Conservation (phyloP, 2,329 filamentous ascomycete genomes). For the Ophiosphaerella korrae region DNA sequence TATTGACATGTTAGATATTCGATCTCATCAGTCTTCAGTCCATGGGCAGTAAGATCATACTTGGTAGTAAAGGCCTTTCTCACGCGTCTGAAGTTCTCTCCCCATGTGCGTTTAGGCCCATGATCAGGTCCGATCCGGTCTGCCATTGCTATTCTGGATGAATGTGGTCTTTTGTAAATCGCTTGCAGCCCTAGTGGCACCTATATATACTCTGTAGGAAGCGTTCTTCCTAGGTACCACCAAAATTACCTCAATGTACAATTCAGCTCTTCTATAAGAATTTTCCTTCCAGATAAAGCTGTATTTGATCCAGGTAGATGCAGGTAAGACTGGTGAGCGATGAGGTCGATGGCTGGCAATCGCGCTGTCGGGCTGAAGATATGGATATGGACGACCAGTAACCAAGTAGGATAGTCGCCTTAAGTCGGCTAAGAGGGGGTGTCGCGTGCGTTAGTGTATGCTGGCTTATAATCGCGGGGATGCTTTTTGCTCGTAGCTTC, state of each 20-base stretch:
- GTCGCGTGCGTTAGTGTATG: conserved; percentile 11
- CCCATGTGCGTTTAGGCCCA: conserved; percentile 48
- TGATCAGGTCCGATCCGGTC: conserved; percentile 54
- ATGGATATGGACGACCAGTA: conserved; percentile 14
- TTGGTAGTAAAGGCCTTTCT: conserved; percentile 57
- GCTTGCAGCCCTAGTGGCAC: background rate
- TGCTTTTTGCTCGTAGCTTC: conserved; percentile 21
- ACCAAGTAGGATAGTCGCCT: conserved; percentile 1
- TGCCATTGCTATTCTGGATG: conserved; percentile 20
- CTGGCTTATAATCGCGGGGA: conserved; percentile 7
- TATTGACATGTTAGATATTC: conserved; percentile 33
- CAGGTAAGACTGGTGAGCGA: conserved; percentile 21
- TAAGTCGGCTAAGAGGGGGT: conserved; percentile 3
- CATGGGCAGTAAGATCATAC: conserved; percentile 30
- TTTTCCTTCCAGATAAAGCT: conserved; percentile 23
- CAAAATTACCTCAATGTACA: background rate
- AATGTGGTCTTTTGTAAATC: conserved; percentile 7
- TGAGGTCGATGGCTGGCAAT: conserved; percentile 25
- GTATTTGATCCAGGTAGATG: conserved; percentile 5
- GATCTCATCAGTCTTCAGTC: background rate
- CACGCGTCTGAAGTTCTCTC: conserved; percentile 48
- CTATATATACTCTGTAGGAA: background rate
- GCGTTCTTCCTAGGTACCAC: background rate
- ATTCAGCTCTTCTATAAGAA: background rate
- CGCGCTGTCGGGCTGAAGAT: conserved; percentile 11